A percentile compares a stretch with the other conserved stretches of the same genome.
These are phyloP conservation scores for Penicillium freii DNA, from an alignment of 2,329 filamentous ascomycete species.

Conservation along the genomic window DNA sequence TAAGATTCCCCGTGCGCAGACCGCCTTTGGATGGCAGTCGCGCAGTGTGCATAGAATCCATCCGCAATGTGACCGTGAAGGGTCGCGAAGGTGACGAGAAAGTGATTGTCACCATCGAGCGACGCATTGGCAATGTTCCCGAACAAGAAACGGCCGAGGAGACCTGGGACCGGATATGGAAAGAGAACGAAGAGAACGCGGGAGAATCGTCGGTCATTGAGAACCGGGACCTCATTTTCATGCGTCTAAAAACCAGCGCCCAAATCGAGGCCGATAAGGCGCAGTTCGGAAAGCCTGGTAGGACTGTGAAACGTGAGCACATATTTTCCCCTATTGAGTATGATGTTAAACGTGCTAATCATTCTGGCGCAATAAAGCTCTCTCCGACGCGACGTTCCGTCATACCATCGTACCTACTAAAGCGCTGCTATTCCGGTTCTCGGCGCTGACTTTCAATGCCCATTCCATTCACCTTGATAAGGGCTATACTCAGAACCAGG, in stretches of 20 bases:
- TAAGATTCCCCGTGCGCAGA: slow-evolving; percentile 52
- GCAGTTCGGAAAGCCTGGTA: slow-evolving; percentile 23
- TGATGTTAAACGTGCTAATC: slow-evolving; percentile 14
- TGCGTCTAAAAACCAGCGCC: slow-evolving; percentile 51
- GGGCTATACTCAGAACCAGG: slow-evolving; percentile 64
- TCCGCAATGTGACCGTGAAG: slow-evolving; percentile 50
- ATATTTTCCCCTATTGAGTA: slow-evolving; percentile 10
- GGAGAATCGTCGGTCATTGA: slow-evolving; percentile 54
- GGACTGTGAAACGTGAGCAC: slow-evolving; percentile 38
- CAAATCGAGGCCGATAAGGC: slow-evolving; percentile 29
- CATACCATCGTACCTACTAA: slow-evolving; percentile 65
- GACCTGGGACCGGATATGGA: slow-evolving; percentile 46
- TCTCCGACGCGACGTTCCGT: slow-evolving; percentile 53
- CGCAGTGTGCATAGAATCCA: slow-evolving; percentile 48
- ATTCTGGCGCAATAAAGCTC: slow-evolving; percentile 40
- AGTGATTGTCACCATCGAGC: slow-evolving; percentile 61
- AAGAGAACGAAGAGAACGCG: slow-evolving; percentile 42
- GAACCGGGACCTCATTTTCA: slow-evolving; percentile 62
- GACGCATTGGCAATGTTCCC: slow-evolving; percentile 47
- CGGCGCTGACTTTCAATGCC: slow-evolving; percentile 86
- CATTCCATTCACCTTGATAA: slow-evolving; percentile 86
- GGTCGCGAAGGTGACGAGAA: slow-evolving; percentile 55
- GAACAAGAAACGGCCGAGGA: slow-evolving; percentile 36
- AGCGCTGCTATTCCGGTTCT: slow-evolving; percentile 82
- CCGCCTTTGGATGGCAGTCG: slow-evolving; percentile 36